Conservation (phyloP, 2,329 filamentous ascomycete species). For the Orbilia oligospora region DNA sequence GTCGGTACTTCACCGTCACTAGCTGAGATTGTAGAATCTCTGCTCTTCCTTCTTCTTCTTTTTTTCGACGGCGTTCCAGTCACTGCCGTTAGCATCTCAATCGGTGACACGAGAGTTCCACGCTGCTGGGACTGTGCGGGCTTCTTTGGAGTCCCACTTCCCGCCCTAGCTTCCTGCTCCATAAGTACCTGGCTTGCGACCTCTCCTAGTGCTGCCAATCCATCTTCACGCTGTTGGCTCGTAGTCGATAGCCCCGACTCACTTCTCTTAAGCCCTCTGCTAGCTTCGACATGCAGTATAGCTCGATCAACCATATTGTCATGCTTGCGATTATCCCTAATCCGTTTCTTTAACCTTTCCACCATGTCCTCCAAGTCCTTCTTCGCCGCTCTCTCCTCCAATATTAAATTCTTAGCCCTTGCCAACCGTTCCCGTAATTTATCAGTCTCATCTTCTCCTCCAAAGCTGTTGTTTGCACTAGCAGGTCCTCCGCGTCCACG, state of each 20-base stretch:
- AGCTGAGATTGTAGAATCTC: constrained; percentile 63
- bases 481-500: constrained; percentile 17
- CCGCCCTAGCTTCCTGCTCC: constrained; percentile 60
- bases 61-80: constrained; percentile 57
- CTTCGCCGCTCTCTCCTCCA: constrained; percentile 49
- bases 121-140: constrained; percentile 18
- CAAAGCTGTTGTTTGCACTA: constrained; percentile 48
- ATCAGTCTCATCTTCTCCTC: constrained; percentile 54
- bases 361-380: constrained; percentile 63
- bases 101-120: constrained; percentile 60
- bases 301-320: constrained; percentile 60
- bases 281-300: constrained; percentile 47
- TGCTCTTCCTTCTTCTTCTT: constrained; percentile 60
- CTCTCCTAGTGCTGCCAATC: constrained; percentile 62
- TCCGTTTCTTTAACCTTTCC: constrained; percentile 62
- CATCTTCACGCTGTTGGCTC: constrained; percentile 61
- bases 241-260: constrained; percentile 46
- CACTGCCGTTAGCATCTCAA: constrained; percentile 56
- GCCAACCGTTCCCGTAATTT: constrained; percentile 51
- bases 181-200: constrained; percentile 64
- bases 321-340: constrained; percentile 63
- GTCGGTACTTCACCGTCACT: constrained; percentile 61
- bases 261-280: constrained; percentile 52
- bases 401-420: constrained; percentile 55
- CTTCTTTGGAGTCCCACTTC: constrained; percentile 41